phyloP scores from a whole-genome alignment of 345 rosid species.

The Gossypium herbaceum region DNA sequence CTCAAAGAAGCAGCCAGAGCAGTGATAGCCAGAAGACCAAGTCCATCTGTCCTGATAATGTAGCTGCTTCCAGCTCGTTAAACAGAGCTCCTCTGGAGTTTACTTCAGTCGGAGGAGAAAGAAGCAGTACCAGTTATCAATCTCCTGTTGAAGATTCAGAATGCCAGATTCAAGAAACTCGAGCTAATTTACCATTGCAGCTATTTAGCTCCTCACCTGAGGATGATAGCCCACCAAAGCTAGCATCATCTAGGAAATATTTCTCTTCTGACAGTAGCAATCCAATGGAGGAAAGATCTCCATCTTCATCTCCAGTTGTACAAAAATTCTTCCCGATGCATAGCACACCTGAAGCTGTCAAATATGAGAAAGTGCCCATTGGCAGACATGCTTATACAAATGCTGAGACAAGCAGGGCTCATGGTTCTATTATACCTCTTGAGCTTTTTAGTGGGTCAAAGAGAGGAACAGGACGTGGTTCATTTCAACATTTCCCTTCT shows the following conservation, averaged over 20 bases:
- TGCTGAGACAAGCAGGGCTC: slow-evolving; percentile 37
- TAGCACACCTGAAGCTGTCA: slow-evolving; percentile 48
- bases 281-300: slow-evolving; percentile 69
- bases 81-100: slow-evolving; percentile 41
- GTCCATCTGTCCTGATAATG: slow-evolving; percentile 39
- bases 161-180: slow-evolving; percentile 51
- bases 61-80: slow-evolving; percentile 31
- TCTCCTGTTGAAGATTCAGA: slow-evolving; percentile 75
- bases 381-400: slow-evolving; percentile 37
- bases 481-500: slow-evolving; percentile 47
- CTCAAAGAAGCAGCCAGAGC: slow-evolving; percentile 60
- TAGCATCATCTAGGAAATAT: slow-evolving; percentile 67
- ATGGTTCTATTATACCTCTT: slow-evolving; percentile 43
- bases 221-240: slow-evolving; percentile 59
- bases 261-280: slow-evolving; percentile 92
- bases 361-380: slow-evolving; percentile 41
- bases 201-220: slow-evolving; percentile 76
- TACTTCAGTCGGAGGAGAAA: slow-evolving; percentile 51
- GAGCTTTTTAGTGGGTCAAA: slow-evolving; percentile 65
- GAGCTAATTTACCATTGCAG: slow-evolving; percentile 64
- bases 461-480: slow-evolving; percentile 39
- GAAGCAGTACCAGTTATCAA: slow-evolving; percentile 64
- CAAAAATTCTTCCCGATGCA: slow-evolving; percentile 74
- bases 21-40: slow-evolving; percentile 60
- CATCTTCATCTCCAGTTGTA: slow-evolving; percentile 74